Conservation (phyloP, 139 green algal species). For the Chlamydomonas schloesseri region DNA sequence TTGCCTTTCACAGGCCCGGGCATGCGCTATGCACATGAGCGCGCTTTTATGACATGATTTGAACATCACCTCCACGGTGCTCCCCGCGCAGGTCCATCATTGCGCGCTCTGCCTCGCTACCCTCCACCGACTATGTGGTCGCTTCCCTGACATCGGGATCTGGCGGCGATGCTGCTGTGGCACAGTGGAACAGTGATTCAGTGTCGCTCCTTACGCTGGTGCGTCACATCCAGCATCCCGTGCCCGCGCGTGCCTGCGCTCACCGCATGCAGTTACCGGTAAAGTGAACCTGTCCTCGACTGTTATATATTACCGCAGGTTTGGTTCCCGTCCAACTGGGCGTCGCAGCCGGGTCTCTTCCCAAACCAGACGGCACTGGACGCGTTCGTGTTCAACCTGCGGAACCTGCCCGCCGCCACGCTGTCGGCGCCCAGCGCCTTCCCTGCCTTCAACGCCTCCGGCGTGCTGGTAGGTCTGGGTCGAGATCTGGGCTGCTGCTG, state of each 20-base stretch:
- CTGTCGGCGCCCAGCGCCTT: neutral
- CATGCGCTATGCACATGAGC: too few relatives aligned
- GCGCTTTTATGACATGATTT: too few relatives aligned
- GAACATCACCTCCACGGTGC: too few relatives aligned
- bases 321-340: conserved; percentile 28
- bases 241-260: too few relatives aligned
- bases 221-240: too few relatives aligned
- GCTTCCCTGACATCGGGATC: neutral
- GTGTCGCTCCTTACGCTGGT: neutral
- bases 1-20: too few relatives aligned
- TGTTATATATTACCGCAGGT: too few relatives aligned
- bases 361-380: conserved; percentile 13
- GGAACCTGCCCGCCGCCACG: neutral
- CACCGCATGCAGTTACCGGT: too few relatives aligned
- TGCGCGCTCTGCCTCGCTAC: neutral
- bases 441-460: neutral
- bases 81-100: neutral
- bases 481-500: too few relatives aligned
- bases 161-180: too few relatives aligned
- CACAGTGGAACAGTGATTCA: too few relatives aligned
- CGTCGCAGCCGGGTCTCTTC: neutral
- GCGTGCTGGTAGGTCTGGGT: neutral
- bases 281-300: too few relatives aligned
- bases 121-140: neutral
- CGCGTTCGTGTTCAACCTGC: conserved; percentile 16